Evolutionary conservation across 192 early-diverging fungal species (phyloP).

Genomic region (Funneliformis geosporum): DNA sequence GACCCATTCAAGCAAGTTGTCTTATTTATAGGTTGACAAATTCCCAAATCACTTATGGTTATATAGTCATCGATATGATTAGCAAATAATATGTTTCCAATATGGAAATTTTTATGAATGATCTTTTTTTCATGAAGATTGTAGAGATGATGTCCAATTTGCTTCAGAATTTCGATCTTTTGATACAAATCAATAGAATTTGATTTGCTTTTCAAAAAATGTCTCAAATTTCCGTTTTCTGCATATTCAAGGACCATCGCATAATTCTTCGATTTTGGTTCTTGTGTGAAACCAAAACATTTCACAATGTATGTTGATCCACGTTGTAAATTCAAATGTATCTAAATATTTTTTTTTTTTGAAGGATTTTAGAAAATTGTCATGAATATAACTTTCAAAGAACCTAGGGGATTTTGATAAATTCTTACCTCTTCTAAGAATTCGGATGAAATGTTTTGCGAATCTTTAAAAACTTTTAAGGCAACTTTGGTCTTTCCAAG

Average conservation of each 20-base stretch:
- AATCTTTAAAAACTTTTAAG: neutral
- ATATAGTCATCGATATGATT: neutral
- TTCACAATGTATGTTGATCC: neutral
- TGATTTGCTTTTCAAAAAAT: neutral
- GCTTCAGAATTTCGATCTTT: neutral
- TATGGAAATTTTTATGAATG: constrained; percentile 2
- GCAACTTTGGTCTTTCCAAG: neutral
- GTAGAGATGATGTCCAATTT: neutral
- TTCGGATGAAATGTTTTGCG: neutral
- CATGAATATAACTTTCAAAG: too few species aligned
- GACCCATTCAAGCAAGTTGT: neutral
- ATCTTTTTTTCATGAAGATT: neutral
- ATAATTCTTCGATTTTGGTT: neutral
- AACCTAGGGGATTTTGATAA: too few species aligned
- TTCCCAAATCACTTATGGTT: neutral
- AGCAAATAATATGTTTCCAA: neutral
- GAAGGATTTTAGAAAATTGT: too few species aligned
- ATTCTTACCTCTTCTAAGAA: constrained; percentile 8
- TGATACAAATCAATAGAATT: neutral
- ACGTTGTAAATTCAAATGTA: neutral
- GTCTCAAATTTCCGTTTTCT: neutral
- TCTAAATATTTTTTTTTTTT: too few species aligned
- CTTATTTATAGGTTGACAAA: neutral
- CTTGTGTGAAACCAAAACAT: neutral
- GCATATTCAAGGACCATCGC: neutral